A percentile compares a stretch with the other conserved stretches of the same genome.
Evolutionary conservation across 768 basidiomycete species (phyloP).

Genomic region (Boletus eberwhitei): DNA sequence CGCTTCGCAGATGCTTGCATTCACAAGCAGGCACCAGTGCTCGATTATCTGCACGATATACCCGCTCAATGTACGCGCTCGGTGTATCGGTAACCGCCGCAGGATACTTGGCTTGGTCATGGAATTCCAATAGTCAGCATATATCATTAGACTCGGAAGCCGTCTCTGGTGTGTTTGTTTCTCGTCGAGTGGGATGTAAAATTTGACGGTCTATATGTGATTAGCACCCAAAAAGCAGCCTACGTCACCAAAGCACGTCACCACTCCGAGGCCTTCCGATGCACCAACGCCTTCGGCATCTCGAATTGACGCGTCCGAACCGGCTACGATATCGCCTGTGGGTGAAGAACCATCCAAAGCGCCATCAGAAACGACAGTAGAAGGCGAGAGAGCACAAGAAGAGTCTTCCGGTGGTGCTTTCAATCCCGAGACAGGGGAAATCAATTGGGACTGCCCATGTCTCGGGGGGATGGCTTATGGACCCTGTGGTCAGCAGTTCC

Average conservation of each 20-base stretch:
- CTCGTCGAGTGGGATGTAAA: background rate
- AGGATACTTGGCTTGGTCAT: slow-evolving; percentile 48
- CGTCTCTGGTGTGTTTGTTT: slow-evolving; percentile 24
- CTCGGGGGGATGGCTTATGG: slow-evolving; percentile 99
- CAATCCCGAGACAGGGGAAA: slow-evolving; percentile 96
- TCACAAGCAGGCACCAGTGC: slow-evolving; percentile 33
- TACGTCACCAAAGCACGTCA: background rate
- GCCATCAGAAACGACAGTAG: slow-evolving; percentile 6
- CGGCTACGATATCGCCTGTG: background rate
- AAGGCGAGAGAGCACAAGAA: slow-evolving; percentile 26
- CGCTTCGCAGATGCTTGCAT: slow-evolving; percentile 52
- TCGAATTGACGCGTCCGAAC: slow-evolving; percentile 19
- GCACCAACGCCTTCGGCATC: slow-evolving; percentile 13
- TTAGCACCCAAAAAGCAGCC: slow-evolving; percentile 20
- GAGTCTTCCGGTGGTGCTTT: slow-evolving; percentile 56
- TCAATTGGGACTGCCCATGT: slow-evolving; percentile 99
- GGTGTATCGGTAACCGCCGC: slow-evolving; percentile 45
- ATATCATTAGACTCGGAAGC: slow-evolving; percentile 47
- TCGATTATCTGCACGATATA: slow-evolving; percentile 24
- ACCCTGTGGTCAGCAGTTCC: slow-evolving; percentile 90
- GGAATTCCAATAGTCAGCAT: slow-evolving; percentile 38
- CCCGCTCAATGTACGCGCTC: slow-evolving; percentile 33
- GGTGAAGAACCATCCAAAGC: slow-evolving; percentile 6
- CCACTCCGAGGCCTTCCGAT: slow-evolving; percentile 16
- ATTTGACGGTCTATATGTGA: background rate